Evolutionary conservation across 2,329 filamentous ascomycete genomes (phyloP), one percentile per base, ranked within the genome.

Genomic region (Penicillium griseofulvum): DNA sequence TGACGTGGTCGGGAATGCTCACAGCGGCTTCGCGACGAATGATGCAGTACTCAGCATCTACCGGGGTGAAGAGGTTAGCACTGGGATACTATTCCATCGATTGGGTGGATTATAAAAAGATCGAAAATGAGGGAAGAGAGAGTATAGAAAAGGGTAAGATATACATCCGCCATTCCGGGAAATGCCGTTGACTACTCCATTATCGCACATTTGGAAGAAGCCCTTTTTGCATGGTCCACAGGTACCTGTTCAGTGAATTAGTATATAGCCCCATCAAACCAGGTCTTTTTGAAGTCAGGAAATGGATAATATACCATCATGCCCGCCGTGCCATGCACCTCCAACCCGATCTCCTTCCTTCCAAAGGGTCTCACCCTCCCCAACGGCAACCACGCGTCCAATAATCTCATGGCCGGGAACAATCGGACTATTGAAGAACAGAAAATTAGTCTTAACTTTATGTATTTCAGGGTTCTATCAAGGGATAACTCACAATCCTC

Each of bases 1-100:
- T 70, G n/a, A 78, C 70, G 43, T 78, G 71, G 6, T 71, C 54
- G 3, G 81, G 80, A 24, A 83, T 73, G n/a, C 71, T 67, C 5
- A 83, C 74, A 14, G 65, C 72, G 3, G 75, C 71, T 56, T 76
- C 74, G 65, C 61, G 26, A 31, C 68, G 67, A 19, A 77, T 61
- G n/a, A 63, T 60, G 51, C 69, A 71, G 53, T 76, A 76, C 65
- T 77, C 67, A 12, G 66, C 74, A 55, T 75, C 71, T 43, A 38
- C 10, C 19, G 17, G 26, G 24, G 6, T n/a, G 11, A 17, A 22
- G 5, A 22, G 11, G 3, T 39, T 22, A 39, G 37, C 3, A 8
- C 14, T 39, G 37, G 22, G 11, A n/a, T 26, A 5, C n/a, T 5
- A 41, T n/a, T 22, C 22, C 22, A 22, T 26, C 12, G 6, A 4